Conservation (phyloP, 768 basidiomycete species). For the Trametes sanguinea region DNA sequence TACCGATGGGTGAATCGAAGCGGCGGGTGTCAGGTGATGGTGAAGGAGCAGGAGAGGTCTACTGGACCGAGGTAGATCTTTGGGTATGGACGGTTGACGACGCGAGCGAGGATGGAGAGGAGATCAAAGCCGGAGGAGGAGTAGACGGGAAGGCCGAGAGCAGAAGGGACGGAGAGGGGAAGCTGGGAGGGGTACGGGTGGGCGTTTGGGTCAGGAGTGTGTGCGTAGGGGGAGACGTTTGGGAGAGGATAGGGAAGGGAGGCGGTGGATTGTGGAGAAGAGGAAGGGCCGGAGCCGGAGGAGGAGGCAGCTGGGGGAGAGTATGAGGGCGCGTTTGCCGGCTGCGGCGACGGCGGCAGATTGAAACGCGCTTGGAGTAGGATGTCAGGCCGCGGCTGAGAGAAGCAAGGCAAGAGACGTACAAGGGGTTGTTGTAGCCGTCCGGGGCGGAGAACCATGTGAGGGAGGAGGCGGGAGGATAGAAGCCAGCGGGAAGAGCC, state of each 20-base stretch:
- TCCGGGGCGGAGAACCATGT: conserved; percentile 50
- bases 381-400: background rate
- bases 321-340: background rate
- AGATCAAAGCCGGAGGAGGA: conserved; percentile 91
- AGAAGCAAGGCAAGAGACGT: background rate
- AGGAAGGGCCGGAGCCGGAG: background rate
- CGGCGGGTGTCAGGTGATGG: conserved; percentile 84
- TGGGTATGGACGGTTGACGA: conserved; percentile 73
- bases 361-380: conserved; percentile 3
- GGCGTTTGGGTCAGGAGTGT: background rate
- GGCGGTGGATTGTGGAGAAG: conserved; percentile 6
- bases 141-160: conserved; percentile 63
- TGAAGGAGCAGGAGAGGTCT: conserved; percentile 90
- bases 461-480: conserved; percentile 27
- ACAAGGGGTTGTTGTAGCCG: conserved; percentile 18
- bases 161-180: conserved; percentile 28
- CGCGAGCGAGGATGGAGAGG: conserved; percentile 75
- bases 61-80: conserved; percentile 84
- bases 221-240: background rate
- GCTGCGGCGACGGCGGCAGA: background rate
- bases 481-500: conserved; percentile 54
- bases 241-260: background rate
- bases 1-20: conserved; percentile 73
- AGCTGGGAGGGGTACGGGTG: conserved; percentile 8
- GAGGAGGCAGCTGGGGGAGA: background rate